A percentile compares a stretch with the other conserved stretches of the same genome.
Conservation (phyloP, 345 rosid species). For the Eucalyptus decipiens region DNA sequence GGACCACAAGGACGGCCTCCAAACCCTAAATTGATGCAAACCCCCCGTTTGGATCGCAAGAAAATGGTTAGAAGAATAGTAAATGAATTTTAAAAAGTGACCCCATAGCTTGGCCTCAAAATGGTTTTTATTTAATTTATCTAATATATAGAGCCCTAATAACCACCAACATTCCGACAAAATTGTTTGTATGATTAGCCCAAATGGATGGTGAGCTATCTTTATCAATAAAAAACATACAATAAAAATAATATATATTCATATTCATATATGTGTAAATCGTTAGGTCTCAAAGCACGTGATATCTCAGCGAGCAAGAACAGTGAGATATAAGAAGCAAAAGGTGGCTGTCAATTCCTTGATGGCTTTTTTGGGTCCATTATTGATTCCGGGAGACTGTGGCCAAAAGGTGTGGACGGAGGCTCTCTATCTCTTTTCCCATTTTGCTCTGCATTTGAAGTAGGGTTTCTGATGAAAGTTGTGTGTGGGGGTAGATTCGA, state of each 20-base stretch:
- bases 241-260: neutral
- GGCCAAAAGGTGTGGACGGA: neutral
- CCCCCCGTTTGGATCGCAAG: neutral
- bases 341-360: neutral
- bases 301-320: neutral
- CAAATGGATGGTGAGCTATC: slow-evolving; percentile 34
- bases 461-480: neutral
- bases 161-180: slow-evolving; percentile 25
- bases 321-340: neutral
- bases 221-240: slow-evolving; percentile 10
- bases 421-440: neutral
- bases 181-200: slow-evolving; percentile 11
- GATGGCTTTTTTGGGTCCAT: neutral
- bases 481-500: neutral
- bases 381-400: neutral
- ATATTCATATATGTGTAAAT: neutral
- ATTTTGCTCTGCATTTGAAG: neutral
- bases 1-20: neutral
- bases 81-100: neutral
- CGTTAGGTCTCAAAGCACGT: neutral
- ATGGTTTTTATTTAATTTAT: neutral
- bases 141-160: neutral
- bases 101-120: neutral
- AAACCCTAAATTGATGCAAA: neutral
- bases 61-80: neutral